Base-by-base conservation (phyloP, 371 early-diverging fungal genomes). In the Entomophthora muscae region DNA sequence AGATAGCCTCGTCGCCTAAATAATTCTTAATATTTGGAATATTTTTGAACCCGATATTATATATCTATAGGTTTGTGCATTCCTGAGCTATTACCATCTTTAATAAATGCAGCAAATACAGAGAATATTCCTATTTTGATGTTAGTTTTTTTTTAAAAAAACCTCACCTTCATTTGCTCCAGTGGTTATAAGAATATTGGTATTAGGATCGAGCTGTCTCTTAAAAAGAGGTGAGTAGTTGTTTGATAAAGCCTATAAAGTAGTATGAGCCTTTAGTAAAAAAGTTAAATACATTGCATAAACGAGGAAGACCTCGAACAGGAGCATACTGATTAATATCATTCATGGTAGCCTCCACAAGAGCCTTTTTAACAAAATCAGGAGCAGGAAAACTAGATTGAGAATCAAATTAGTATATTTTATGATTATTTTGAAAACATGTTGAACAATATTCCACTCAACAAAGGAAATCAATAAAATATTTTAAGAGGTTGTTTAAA, bases 101-200 rank as follows among this genome's bases (percentile, higher is more conserved):
- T 27, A 57, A 60, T 52, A 24, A 60, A 58, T 51, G 23, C 56
- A 59, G 42, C 63, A 22, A 52, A 10, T 12, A 32, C 26, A 42
- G n/a, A 42, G 23, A 27, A 67, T 27, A 61, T 22, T 51, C 27
- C 32, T 53, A 32, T 32, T 51, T 24, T 13, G 42, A 5, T 5
- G 42, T 42, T 17, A 42, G 42, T 10, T 10, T n/a, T n/a, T n/a
- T n/a, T n/a, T n/a, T n/a, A n/a, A 22, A 21, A 26, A 31, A 12
- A 33, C 30, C 29, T 56, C 71, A 81, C 88, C 94, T 81, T 94
- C 93, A 65, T 91, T 91, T 2, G 93, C 97, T 53, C 97, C 97
- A 21, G 91, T 90, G 51, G 93, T 88, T 2, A 90, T 86, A 31
- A 94, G 70, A 66, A 96, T 82, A 69, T 96, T 88, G 1, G 81